Evolutionary conservation across 306 rosid genomes (phyloP), one percentile per base, ranked within the genome.

Genomic region (Quercus alba): DNA sequence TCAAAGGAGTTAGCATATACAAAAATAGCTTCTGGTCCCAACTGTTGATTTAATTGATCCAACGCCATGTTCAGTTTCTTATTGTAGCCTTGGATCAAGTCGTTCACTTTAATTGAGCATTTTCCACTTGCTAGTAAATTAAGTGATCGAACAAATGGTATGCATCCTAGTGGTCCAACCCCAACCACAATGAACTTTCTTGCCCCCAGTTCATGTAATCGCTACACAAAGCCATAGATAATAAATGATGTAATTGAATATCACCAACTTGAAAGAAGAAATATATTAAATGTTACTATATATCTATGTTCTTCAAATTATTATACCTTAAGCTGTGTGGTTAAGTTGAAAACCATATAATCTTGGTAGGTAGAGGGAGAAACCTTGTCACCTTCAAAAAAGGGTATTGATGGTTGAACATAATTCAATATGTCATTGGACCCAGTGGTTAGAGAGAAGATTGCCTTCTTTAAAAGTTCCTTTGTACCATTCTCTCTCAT

Each of bases 101-200:
- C 73, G 67, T 89, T 89, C 75, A 86, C 87, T 33, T 76, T 70
- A 41, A 19, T 77, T 0, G 73, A 75, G 79, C 92, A 89, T 18
- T 81, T 25, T 11, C 88, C 88, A 41, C 14, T 56, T 33, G 83
- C 70, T 35, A 82, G 15, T 20, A 84, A 68, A 44, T 76, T 79
- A 3, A 84, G 25, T 26, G 92, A 87, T 10, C 88, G 79, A 56
- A 78, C 70, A 71, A 84, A 89, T 20, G 92, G 92, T 67, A 89
- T 84, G 85, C 92, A 88, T 23, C 90, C 92, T 3, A 89, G 59
- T 18, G 90, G 90, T 62, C 87, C 92, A 70, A 89, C 21, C 33
- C 90, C 87, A 25, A 82, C 90, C 44, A 89, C 92, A 18, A 86
- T 63, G 19, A 86, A 74, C 75, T 89, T 89, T 63, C 90, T 83